Conservation (phyloP, 2,329 filamentous ascomycete genomes). For the Nannizziopsis barbatae region DNA sequence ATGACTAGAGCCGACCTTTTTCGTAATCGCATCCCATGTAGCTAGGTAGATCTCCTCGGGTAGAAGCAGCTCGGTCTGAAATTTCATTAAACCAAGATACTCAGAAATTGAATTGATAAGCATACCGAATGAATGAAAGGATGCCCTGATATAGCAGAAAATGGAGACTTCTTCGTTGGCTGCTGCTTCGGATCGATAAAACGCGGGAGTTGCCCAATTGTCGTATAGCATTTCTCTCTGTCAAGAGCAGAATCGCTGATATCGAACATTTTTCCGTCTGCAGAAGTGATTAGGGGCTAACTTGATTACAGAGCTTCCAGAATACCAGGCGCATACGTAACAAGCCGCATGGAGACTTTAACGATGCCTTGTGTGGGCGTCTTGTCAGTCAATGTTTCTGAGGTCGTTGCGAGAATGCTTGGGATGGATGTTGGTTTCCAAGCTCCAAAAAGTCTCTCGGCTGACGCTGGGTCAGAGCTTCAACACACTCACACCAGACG, state of each 20-base stretch:
- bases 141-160: slow-evolving; percentile 54
- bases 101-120: background rate
- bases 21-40: slow-evolving; percentile 44
- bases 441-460: too few relatives aligned
- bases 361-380: too few relatives aligned
- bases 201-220: slow-evolving; percentile 52
- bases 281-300: background rate
- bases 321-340: background rate
- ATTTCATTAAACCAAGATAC: background rate
- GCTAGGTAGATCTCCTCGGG: slow-evolving; percentile 51
- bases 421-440: too few relatives aligned
- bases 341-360: background rate
- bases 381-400: too few relatives aligned
- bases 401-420: too few relatives aligned
- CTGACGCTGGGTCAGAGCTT: too few relatives aligned
- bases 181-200: slow-evolving; percentile 61
- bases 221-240: slow-evolving; percentile 59
- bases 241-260: slow-evolving; percentile 30
- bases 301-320: background rate
- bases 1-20: slow-evolving; percentile 28
- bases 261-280: slow-evolving; percentile 30
- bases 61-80: slow-evolving; percentile 54
- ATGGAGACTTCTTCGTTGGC: slow-evolving; percentile 64
- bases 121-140: slow-evolving; percentile 58
- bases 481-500: too few relatives aligned